These are phyloP conservation scores for Cenchrus purpureus DNA, from an alignment of 176 grass and related monocot species.

Conservation along the genomic window DNA sequence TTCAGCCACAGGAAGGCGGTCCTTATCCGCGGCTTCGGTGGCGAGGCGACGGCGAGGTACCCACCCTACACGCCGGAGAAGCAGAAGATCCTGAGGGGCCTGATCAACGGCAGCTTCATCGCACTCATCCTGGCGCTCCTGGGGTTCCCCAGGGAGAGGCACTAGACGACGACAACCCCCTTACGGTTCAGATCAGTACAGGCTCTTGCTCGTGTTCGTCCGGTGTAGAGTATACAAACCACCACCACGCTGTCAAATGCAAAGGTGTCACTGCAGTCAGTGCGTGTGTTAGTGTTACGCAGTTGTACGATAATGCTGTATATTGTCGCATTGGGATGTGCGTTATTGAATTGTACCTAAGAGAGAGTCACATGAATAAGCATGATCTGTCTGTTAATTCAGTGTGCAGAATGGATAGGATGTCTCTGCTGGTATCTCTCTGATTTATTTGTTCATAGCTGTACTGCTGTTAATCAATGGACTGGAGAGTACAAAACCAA, in stretches of 20 bases:
- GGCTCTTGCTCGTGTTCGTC: background rate
- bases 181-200: background rate
- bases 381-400: background rate
- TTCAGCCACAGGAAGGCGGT: slow-evolving; percentile 87
- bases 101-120: slow-evolving; percentile 59
- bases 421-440: background rate
- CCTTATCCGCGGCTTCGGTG: slow-evolving; percentile 54
- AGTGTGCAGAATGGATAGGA: background rate
- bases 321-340: background rate
- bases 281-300: background rate
- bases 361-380: background rate
- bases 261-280: background rate
- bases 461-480: background rate
- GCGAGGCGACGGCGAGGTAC: slow-evolving; percentile 68
- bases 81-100: slow-evolving; percentile 71
- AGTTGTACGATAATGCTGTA: background rate
- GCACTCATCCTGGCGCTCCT: slow-evolving; percentile 68
- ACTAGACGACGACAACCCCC: background rate
- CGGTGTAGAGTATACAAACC: background rate
- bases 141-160: slow-evolving; percentile 56
- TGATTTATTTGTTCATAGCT: background rate
- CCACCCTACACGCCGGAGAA: slow-evolving; percentile 73
- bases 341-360: background rate
- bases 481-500: too few relatives aligned
- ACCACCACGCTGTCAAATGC: background rate